Evolutionary conservation across 805 yeast genomes (phyloP), one percentile per base, ranked within the genome.

Genomic region (Metschnikowia anglica): DNA sequence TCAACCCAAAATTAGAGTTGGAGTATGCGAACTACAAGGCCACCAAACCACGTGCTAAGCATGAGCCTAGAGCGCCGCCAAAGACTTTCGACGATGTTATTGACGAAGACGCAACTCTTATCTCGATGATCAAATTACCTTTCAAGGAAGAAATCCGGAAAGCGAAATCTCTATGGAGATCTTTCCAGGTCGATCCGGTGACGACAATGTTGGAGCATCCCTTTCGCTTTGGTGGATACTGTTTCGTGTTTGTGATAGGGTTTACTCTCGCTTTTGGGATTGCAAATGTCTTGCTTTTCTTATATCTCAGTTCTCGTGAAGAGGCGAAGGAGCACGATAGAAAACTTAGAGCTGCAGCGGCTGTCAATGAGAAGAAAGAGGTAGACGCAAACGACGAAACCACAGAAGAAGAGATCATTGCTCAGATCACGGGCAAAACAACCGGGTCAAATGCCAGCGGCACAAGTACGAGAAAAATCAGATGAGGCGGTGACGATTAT

Each of bases 1-100:
- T 78, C 62, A 53, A 63, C 25, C 73, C 78, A 18, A 84, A 84
- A 60, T 61, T 64, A 17, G 69, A 66, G 12, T 50, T 80, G 32
- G 89, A 84, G 61, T 66, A 66, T 38, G 60, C 61, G 19, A 68
- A 64, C 35, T 66, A 72, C 34, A 68, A 72, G 19, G 53, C 58
- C 4, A 64, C 60, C 41, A 68, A 64, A 41, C 78, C 79, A 43
- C 66, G 66, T 44, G 61, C 75, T 4, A 56, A 62, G 32, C 58
- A 60, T 48, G 73, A 62, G 24, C 72, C 82, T 3, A 63, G 61
- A 11, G 51, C 62, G 7, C 81, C 80, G n/a, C 76, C 77, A 6
- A 55, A 55, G 8, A 48, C 65, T 3, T 68, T 70, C 44, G 72
- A 68, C 17, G 73, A 70, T 15, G 44, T 67, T 18, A 27, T 67